Base-by-base conservation (phyloP, 2,329 filamentous ascomycete genomes). In the Cercospora sesami region DNA sequence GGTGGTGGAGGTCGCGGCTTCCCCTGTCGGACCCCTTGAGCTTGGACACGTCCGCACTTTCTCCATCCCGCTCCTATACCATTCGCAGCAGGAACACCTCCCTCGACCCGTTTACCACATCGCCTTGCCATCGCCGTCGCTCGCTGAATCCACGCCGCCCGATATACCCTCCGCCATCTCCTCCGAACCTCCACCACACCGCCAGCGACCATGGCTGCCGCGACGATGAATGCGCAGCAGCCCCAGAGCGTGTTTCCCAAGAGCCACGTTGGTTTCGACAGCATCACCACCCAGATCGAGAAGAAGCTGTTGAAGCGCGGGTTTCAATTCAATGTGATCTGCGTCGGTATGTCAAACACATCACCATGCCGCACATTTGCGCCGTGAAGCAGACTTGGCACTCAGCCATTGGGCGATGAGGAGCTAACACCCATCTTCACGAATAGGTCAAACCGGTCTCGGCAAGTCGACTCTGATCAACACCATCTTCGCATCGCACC, bases 291-390 rank as follows among this genome's bases (percentile, higher is more conserved):
- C 75, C 95, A 99, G 87, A 99, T 99, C 78, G 95, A 99, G 90
- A 91, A 92, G 86, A 99, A 99, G 91, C 91, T 98, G 80, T 83
- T 99, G 85, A 99, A 99, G 89, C 93, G 95, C 84, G 95, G 95
- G 78, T 99, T 99, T 84, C 95, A 99, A 84, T 99, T 99, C 89
- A 99, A 99, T 82, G 91, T 98, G 80, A 98, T 98, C 83, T 97
- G 94, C 82, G 95, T 98, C 81, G 95, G 95, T 98, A 87, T 81
- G 94, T 90, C 71, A 64, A 31, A 21, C 21, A 12, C 4, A 57
- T 39, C 55, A 12, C 16, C 28, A 21, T 10, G 6, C n/a, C 21
- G 55, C 28, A 16, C 9, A 10, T 23, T 36, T 59, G 55, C 55
- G 55, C 55, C 55, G 4, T 3, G 36, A 3, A 42, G 55, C 28